Conservation (phyloP, 495 filamentous ascomycete genomes). For the Penicillium lagena region DNA sequence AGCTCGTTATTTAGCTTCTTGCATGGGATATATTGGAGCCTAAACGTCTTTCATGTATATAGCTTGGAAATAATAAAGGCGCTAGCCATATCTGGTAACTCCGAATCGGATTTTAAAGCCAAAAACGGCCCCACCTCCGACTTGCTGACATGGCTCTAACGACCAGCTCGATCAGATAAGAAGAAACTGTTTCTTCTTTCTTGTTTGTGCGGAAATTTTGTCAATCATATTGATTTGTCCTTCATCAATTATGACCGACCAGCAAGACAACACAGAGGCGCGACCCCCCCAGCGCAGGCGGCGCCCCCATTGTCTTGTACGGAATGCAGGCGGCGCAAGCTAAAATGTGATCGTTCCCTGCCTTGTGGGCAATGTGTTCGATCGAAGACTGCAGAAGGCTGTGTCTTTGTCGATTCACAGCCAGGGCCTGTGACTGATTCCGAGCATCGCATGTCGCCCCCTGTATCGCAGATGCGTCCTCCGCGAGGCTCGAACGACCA, state of each 20-base stretch:
- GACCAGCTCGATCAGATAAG: too few relatives aligned
- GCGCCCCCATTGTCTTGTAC: constrained; percentile 37
- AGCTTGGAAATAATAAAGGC: too few relatives aligned
- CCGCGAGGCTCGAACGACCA: constrained; percentile 11
- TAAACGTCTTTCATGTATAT: too few relatives aligned
- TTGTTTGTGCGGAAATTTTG: too few relatives aligned
- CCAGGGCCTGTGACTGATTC: constrained; percentile 7
- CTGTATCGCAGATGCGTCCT: constrained; percentile 11
- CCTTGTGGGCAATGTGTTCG: constrained; percentile 62
- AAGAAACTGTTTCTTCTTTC: too few relatives aligned
- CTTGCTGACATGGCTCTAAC: too few relatives aligned
- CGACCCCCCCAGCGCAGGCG: constrained; percentile 21
- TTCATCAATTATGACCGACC: constrained; percentile 1
- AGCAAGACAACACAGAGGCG: constrained; percentile 2
- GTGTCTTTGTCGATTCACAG: constrained; percentile 26
- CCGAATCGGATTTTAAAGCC: too few relatives aligned
- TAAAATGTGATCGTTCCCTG: constrained; percentile 61
- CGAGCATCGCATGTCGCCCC: constrained; percentile 6
- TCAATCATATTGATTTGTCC: neutral
- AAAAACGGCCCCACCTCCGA: too few relatives aligned
- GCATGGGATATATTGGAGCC: too few relatives aligned
- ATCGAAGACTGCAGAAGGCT: constrained; percentile 30
- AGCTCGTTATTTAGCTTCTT: too few relatives aligned
- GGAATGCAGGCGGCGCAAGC: constrained; percentile 58
- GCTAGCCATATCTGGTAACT: too few relatives aligned